Conservation (phyloP, 371 early-diverging fungal species). For the Actinomortierella wolfii region DNA sequence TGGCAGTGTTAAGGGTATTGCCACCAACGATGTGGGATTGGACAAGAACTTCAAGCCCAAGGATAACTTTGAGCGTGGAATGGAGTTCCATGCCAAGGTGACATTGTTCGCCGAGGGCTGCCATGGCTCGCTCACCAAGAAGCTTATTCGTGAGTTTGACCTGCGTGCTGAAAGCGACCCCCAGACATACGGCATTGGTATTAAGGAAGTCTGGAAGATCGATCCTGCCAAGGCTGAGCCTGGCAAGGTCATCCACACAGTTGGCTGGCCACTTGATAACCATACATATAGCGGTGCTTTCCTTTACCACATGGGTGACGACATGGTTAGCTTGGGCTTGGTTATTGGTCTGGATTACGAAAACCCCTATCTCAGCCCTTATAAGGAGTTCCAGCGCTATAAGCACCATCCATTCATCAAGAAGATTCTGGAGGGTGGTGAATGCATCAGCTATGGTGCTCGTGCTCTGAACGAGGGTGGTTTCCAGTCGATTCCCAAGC, state of each 20-base stretch:
- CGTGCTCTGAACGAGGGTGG: slow-evolving; percentile 97
- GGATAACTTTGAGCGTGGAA: slow-evolving; percentile 93
- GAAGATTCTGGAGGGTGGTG: slow-evolving; percentile 88
- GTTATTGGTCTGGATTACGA: slow-evolving; percentile 94
- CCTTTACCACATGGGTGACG: slow-evolving; percentile 93
- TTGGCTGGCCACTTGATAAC: slow-evolving; percentile 93
- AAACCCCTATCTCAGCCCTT: slow-evolving; percentile 95
- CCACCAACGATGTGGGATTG: slow-evolving; percentile 95
- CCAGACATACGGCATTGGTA: slow-evolving; percentile 93
- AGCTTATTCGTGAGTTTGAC: slow-evolving; percentile 83
- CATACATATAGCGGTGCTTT: slow-evolving; percentile 95
- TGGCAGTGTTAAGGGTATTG: slow-evolving; percentile 92
- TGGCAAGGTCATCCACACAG: slow-evolving; percentile 86
- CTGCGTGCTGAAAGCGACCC: slow-evolving; percentile 82
- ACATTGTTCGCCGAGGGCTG: slow-evolving; percentile 98
- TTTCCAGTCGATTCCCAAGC: slow-evolving; percentile 87
- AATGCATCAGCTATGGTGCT: slow-evolving; percentile 94
- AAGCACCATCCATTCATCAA: slow-evolving; percentile 92
- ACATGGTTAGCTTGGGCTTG: slow-evolving; percentile 85
- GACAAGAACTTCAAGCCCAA: slow-evolving; percentile 89
- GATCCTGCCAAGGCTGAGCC: slow-evolving; percentile 85
- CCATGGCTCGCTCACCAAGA: slow-evolving; percentile 95
- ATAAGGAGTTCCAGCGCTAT: slow-evolving; percentile 96
- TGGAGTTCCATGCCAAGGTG: slow-evolving; percentile 93
- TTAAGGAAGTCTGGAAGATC: slow-evolving; percentile 99